Evolutionary conservation across 306 rosid species (phyloP), one percentile per base, ranked within the genome.

Genomic region (Urtica urens): DNA sequence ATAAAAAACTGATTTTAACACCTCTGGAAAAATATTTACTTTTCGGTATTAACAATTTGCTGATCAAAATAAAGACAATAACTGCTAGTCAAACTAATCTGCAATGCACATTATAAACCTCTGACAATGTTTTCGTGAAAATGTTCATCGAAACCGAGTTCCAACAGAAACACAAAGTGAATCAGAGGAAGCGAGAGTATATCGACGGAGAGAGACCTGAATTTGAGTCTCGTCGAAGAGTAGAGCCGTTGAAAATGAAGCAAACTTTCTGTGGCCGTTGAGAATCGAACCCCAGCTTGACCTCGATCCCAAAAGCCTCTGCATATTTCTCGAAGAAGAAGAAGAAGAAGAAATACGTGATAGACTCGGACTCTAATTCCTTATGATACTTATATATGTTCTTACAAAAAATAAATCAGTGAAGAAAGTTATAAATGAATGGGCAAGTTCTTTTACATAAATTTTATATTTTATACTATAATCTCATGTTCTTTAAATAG

Each of bases 181-280:
- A n/a, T n/a, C n/a, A n/a, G n/a, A n/a, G n/a, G n/a, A 17, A n/a
- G 21, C 1, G 42, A 3, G 15, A 5, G 34, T 35, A 43, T 45
- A 60, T 28, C n/a, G n/a, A n/a, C n/a, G n/a, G n/a, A n/a, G n/a
- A n/a, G n/a, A 49, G 45, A 82, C 97, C 95, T 81, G 97, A 58
- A 81, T 63, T 72, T 88, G 90, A 44, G 97, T 88, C 26, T 88
- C 93, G 24, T 88, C 95, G 65, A 81, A 84, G 54, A 81, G 97
- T 14, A 88, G 49, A 18, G 95, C 72, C 6, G 93, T 76, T 20
- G 97, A 81, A 63, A 76, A 78, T 14, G 80, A 60, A 60, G 85
- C 80, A 60, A 43, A 47, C 3, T 46, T 67, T 41, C 46, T 37
- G 21, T 47, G 72, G 1, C 40, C 67, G 59, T 61, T 60, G 65